Evolutionary conservation across 257 asterid species (phyloP), one percentile per base, ranked within the genome.

Genomic region (Nicotiana attenuata): DNA sequence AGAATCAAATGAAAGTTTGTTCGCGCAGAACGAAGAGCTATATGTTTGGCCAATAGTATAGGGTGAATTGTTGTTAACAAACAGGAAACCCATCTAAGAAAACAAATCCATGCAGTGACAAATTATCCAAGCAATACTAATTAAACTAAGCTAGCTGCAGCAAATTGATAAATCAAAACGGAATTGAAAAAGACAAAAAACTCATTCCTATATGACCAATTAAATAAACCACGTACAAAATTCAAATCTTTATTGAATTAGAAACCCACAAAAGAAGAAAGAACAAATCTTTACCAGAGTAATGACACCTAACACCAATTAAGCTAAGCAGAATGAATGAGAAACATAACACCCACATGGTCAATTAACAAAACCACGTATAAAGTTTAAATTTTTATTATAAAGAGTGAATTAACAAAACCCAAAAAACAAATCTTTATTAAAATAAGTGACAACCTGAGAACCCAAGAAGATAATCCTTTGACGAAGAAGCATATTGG

Each of bases 401-500:
- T 60, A 60, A 60, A 75, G 45, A 10, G 78, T 14, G 78, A 73
- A 71, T 47, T 73, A 17, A 63, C 33, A 41, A 63, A 45, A 29
- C 29, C 66, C 76, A 53, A 73, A 47, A 55, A 24, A 10, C 14
- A 17, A 69, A 82, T 76, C 31, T 65, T 22, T 24, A 82, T 50
- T 38, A 29, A 8, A 61, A 33, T 65, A 20, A 35, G 5, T 6
- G 14, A 35, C 11, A 81, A 96, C 97, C 97, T 93, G 96, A 69
- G 90, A n/a, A 79, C 98, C 98, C 91, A 96, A 84, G 89, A 93
- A 96, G 89, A 96, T 84, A 85, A 93, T 96, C 83, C 98, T 86
- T 88, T 96, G 98, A 81, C 97, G 94, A 85, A 94, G 99, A 86
- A 96, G 99, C 99, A 93, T 96, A 88, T 90, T 94, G 83, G 98